Evolutionary conservation across 495 filamentous ascomycete genomes (phyloP).

Genomic region (Neohortaea acidophila): DNA sequence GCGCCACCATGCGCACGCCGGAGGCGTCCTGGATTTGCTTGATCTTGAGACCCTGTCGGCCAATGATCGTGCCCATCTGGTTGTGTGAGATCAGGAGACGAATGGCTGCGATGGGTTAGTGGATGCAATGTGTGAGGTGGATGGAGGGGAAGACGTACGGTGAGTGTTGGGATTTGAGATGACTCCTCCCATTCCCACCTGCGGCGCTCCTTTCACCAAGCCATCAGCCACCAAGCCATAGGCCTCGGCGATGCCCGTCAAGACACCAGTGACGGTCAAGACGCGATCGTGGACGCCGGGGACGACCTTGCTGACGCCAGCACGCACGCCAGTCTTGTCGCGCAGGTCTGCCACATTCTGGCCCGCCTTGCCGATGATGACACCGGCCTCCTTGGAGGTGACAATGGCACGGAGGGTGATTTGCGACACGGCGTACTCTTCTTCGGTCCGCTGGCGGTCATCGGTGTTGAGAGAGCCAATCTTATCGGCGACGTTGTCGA

Average conservation of each 20-base stretch:
- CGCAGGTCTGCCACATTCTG: conserved; percentile 96
- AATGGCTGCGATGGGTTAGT: conserved; percentile 51
- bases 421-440: conserved; percentile 83
- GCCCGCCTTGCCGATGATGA: conserved; percentile 95
- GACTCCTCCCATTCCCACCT: conserved; percentile 86
- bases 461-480: conserved; percentile 19
- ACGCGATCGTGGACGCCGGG: conserved; percentile 94
- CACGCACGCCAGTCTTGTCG: conserved; percentile 93
- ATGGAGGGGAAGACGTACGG: conserved; percentile 46
- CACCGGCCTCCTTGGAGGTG: conserved; percentile 87
- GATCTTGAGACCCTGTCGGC: conserved; percentile 89
- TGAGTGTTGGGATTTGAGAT: conserved; percentile 76
- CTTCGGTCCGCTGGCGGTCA: conserved; percentile 48
- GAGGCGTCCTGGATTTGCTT: conserved; percentile 98
- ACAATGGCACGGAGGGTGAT: conserved; percentile 94
- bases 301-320: conserved; percentile 96
- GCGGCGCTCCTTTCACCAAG: conserved; percentile 78
- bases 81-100: conserved; percentile 97
- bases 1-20: conserved; percentile 93
- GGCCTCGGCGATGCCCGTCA: conserved; percentile 73
- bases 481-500: conserved; percentile 20
- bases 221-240: conserved; percentile 88
- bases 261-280: conserved; percentile 76
- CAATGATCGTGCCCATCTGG: conserved; percentile 99
- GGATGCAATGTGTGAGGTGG: neutral